Evolutionary conservation across 129 eudicot genomes (phyloP), one percentile per base, ranked within the genome.

Genomic region (Centella asiatica): DNA sequence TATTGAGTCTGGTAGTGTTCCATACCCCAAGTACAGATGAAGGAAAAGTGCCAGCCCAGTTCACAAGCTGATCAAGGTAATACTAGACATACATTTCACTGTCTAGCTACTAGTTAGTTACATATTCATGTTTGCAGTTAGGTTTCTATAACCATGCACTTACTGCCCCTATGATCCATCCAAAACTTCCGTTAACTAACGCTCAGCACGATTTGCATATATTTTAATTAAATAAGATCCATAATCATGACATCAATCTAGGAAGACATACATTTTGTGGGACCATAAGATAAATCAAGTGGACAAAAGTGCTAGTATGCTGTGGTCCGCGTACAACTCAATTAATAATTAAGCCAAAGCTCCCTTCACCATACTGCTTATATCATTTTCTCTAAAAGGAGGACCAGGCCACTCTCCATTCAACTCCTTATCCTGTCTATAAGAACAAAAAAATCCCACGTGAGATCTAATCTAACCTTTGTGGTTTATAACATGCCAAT

Each of bases 1-100:
- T 60, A 81, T 88, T 53, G 96, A 88, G 77, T 76, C 81, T 25
- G 86, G 89, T 17, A 75, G 70, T 44, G 69, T 84, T 44, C 84
- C 93, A 27, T 87, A 57, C 33, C 95, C 93, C 0, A 76, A 66
- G 25, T 81, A 85, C 66, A 58, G 64, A 55, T 62, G 60, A 46
- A 40, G 50, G 24, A 26, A 55, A 48, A 55, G 53, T 46, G 40
- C 65, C 75, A 71, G 72, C 49, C 58, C 68, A 37, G 69, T 44
- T n/a, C 27, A 42, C 55, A 51, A 44, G 24, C 59, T 26, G 15
- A 54, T 26, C 42, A 50, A 60, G 78, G 79, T 77, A 66, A 68
- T 50, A 40, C 12, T 19, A 44, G 10, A 23, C 14, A 25, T 12
- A 50, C 28, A 22, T 59, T 33, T 47, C 29, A 27, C 12, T 59